Evolutionary conservation across 495 filamentous ascomycete genomes (phyloP).

Genomic region (Podospora sp.): DNA sequence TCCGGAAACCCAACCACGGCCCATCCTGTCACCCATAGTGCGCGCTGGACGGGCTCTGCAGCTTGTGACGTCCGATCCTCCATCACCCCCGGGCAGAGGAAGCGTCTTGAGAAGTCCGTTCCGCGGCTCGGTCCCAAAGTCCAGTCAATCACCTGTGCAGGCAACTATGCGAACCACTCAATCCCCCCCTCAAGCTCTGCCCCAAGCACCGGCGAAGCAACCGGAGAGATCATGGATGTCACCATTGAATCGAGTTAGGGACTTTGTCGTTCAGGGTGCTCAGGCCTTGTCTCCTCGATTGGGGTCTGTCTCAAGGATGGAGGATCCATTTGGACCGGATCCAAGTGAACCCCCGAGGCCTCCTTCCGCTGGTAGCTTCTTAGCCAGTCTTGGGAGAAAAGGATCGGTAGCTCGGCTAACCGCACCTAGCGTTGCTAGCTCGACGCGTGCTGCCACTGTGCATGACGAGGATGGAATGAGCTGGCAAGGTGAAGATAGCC

Average conservation of each 20-base stretch:
- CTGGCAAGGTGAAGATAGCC: conserved; percentile 32
- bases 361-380: conserved; percentile 21
- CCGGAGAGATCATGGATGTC: conserved; percentile 31
- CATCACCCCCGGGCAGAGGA: conserved; percentile 48
- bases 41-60: conserved; percentile 54
- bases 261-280: conserved; percentile 33
- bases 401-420: too few species aligned
- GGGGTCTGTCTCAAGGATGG: conserved; percentile 20
- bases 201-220: neutral
- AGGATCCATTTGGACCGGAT: conserved; percentile 41
- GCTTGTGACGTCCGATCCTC: conserved; percentile 53
- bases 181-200: neutral
- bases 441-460: conserved; percentile 4
- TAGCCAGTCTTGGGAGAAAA: conserved; percentile 24
- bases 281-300: conserved; percentile 32
- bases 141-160: conserved; percentile 34
- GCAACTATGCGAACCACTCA: conserved; percentile 12
- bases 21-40: conserved; percentile 55
- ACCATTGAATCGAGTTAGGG: conserved; percentile 30
- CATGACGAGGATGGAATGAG: conserved; percentile 33
- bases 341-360: conserved; percentile 26
- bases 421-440: neutral
- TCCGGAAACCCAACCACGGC: conserved; percentile 34
- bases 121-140: conserved; percentile 43
- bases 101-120: conserved; percentile 56